Base-by-base conservation (phyloP, 2,329 filamentous ascomycete genomes). In the Paraconiothyrium brasiliense region DNA sequence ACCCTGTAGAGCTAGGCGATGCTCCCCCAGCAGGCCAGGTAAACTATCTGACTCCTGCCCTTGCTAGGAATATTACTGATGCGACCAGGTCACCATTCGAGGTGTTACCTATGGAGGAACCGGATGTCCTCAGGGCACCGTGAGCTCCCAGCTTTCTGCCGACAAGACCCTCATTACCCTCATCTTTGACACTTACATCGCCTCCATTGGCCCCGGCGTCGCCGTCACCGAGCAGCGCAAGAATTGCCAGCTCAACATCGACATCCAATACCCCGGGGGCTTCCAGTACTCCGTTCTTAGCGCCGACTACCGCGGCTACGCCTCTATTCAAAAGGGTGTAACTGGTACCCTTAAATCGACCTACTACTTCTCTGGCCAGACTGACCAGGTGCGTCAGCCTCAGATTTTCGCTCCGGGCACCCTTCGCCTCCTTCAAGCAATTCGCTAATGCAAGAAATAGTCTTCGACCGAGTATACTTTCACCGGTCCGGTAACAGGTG, bases 161-260 rank as follows among this genome's bases (percentile, higher is more conserved):
- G 81, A 84, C 68, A 76, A 76, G 58, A 78, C 75, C 73, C 82
- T 72, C 51, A 71, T 86, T 65, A 86, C 84, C 37, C 77, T 86
- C 66, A 82, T 85, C 67, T 86, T 85, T 70, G 83, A 84, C 71
- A 61, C 74, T 16, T 86, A 85, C 66, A 78, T 84, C 46, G 84
- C 83, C 41, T 81, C 83, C 54, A 81, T 85, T 43, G 84, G 84
- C 50, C 77, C 79, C 16, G 75, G 76, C 56, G 74, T 83, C 57
- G 39, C 78, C 10, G 68, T 82, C 46, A 79, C 78, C 46, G 77
- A 84, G 59, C 76, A 78, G 68, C 82, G 84, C 71, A 83, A 83
- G 78, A 85, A 85, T 76, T 86, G 84, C 78, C 82, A 85, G 72
- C 74, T 86, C 63, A 85, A 85, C 73, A 72, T 86, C 66, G 80